A percentile compares a stretch with the other conserved stretches of the same genome.
phyloP scores from a whole-genome alignment of 768 basidiomycete genomes.

The Phaffia australis region DNA sequence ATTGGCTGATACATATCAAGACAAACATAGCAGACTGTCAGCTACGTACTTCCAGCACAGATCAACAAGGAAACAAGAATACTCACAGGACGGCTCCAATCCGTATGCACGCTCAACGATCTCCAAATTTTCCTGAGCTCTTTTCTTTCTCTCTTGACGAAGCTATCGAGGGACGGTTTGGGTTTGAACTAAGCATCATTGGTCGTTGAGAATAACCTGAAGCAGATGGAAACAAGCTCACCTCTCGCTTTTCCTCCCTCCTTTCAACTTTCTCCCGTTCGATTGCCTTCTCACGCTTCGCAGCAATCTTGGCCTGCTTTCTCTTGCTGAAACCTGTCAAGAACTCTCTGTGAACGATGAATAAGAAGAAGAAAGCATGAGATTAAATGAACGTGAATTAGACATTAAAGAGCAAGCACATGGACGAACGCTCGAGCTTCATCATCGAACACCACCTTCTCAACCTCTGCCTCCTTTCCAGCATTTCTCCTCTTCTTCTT shows the following conservation, averaged over 20 bases:
- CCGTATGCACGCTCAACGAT: conserved; percentile 23
- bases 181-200: not conserved
- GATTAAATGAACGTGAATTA: not conserved
- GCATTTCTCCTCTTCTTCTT: conserved; percentile 7
- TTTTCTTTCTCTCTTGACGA: conserved; percentile 18
- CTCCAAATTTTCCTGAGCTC: conserved; percentile 20
- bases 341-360: conserved; percentile 13
- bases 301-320: conserved; percentile 25
- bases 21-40: not conserved
- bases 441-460: conserved; percentile 25
- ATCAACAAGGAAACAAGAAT: not conserved
- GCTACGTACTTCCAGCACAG: not conserved
- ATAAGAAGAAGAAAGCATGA: not conserved
- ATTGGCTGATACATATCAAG: not conserved
- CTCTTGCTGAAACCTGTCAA: conserved; percentile 25
- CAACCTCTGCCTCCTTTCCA: conserved; percentile 10
- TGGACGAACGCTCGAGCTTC: conserved; percentile 20
- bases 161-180: conserved; percentile 13
- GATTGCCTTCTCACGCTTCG: conserved; percentile 24
- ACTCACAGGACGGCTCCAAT: not conserved
- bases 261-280: conserved; percentile 17
- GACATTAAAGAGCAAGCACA: not conserved
- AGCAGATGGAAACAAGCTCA: not conserved
- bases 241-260: conserved; percentile 20
- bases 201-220: not conserved